These are phyloP conservation scores for Ajuga reptans DNA, from an alignment of 305 asterid genomes.

Conservation along the genomic window DNA sequence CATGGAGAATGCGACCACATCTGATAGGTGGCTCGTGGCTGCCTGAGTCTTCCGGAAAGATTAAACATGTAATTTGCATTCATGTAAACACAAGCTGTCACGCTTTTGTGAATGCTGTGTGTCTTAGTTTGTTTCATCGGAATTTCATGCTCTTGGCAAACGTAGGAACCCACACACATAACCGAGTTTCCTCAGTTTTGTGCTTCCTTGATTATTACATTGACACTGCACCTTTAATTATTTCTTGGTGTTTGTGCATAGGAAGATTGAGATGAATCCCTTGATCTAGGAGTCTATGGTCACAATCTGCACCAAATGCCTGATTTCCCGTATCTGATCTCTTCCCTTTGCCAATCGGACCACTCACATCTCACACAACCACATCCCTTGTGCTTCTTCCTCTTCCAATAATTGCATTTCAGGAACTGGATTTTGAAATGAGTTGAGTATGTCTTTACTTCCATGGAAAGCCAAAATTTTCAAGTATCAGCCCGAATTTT, in stretches of 20 bases:
- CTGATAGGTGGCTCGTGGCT: not conserved
- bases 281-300: not conserved
- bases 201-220: not conserved
- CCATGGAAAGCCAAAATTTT: not conserved
- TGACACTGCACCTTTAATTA: not conserved
- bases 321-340: not conserved
- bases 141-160: not conserved
- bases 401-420: not conserved
- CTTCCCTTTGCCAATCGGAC: not conserved
- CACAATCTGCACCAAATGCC: not conserved
- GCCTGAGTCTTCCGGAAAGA: not conserved
- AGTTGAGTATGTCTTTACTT: not conserved
- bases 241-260: not conserved
- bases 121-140: not conserved
- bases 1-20: not conserved
- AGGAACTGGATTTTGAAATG: not conserved
- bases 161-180: not conserved
- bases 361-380: not conserved
- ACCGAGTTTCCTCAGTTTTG: not conserved
- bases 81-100: not conserved
- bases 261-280: not conserved
- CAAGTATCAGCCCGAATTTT: not conserved
- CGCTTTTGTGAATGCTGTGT: not conserved
- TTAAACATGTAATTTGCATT: not conserved
- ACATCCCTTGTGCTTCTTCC: not conserved